Conservation (phyloP, 805 yeast species). For the Metschnikowia dekortorum region DNA sequence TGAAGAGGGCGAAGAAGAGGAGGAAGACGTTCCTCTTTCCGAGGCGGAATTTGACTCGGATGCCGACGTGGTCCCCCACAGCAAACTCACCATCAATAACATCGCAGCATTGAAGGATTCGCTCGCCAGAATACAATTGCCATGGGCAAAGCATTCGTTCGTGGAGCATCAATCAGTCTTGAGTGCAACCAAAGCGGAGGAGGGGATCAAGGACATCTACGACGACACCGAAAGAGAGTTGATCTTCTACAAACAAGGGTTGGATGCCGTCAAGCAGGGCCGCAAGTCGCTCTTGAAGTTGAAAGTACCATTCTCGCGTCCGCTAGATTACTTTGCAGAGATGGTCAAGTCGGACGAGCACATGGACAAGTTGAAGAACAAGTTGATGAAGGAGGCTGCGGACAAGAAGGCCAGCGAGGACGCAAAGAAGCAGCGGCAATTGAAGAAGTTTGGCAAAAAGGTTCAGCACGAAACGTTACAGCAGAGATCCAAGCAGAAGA, state of each 20-base stretch:
- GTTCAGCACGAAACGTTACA: constrained; percentile 92
- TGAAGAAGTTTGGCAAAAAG: constrained; percentile 96
- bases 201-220: constrained; percentile 76
- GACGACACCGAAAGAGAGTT: constrained; percentile 96
- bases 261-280: constrained; percentile 74
- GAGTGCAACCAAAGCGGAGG: constrained; percentile 55
- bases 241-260: constrained; percentile 91
- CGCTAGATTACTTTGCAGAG: constrained; percentile 94
- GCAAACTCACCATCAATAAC: constrained; percentile 85
- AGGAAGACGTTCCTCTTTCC: constrained; percentile 80
- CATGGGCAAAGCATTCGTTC: constrained; percentile 65
- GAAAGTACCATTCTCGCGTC: constrained; percentile 86
- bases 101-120: constrained; percentile 74
- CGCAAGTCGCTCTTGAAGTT: constrained; percentile 61
- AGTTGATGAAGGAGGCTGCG: constrained; percentile 71
- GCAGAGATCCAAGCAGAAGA: constrained; percentile 89
- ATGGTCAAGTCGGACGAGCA: constrained; percentile 98
- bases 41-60: constrained; percentile 92
- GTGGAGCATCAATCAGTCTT: constrained; percentile 78
- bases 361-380: constrained; percentile 87
- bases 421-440: constrained; percentile 88
- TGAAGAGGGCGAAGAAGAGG: constrained; percentile 34
- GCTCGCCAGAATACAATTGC: constrained; percentile 61
- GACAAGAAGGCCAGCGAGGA: constrained; percentile 89
- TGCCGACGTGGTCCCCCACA: constrained; percentile 90